Evolutionary conservation across 1,284 basidiomycete genomes (phyloP).

Genomic region (Ustilago esculenta): DNA sequence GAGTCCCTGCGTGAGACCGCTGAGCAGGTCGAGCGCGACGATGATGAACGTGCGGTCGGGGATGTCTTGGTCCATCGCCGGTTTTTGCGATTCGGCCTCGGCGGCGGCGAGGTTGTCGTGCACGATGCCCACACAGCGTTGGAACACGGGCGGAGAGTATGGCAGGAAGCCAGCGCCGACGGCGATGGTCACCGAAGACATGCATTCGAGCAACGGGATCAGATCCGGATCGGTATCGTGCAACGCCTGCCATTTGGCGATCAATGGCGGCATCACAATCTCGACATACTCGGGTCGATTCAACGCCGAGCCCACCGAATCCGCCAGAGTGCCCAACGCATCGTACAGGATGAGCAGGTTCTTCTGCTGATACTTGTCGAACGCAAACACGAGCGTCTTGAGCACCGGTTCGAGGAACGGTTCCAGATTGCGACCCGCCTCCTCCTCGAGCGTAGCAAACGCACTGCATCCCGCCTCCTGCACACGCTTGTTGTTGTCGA

Average conservation of each 20-base stretch:
- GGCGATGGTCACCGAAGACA: slow-evolving; percentile 96
- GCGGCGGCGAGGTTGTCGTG: slow-evolving; percentile 78
- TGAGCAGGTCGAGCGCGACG: slow-evolving; percentile 93
- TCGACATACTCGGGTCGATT: slow-evolving; percentile 88
- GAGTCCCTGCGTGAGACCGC: slow-evolving; percentile 93
- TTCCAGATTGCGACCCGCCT: slow-evolving; percentile 86
- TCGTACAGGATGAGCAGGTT: slow-evolving; percentile 98
- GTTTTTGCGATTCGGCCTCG: slow-evolving; percentile 87
- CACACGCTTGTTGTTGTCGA: slow-evolving; percentile 98
- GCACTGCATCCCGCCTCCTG: slow-evolving; percentile 99
- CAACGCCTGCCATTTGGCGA: slow-evolving; percentile 86
- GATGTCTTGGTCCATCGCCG: slow-evolving; percentile 67
- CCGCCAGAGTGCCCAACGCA: slow-evolving; percentile 95
- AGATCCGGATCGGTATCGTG: slow-evolving; percentile 91
- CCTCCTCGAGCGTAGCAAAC: slow-evolving; percentile 98
- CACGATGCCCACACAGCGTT: slow-evolving; percentile 88
- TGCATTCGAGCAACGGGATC: slow-evolving; percentile 88
- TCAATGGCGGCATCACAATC: slow-evolving; percentile 94
- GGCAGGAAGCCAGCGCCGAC: slow-evolving; percentile 89
- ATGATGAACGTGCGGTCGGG: slow-evolving; percentile 73
- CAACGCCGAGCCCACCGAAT: slow-evolving; percentile 89
- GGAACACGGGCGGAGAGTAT: slow-evolving; percentile 90
- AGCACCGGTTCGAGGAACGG: slow-evolving; percentile 95
- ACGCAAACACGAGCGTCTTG: slow-evolving; percentile 92
- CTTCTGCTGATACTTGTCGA: slow-evolving; percentile 98